Base-by-base conservation (phyloP, 352 stramenopile genomes). In the Globisporangium takayamanum region DNA sequence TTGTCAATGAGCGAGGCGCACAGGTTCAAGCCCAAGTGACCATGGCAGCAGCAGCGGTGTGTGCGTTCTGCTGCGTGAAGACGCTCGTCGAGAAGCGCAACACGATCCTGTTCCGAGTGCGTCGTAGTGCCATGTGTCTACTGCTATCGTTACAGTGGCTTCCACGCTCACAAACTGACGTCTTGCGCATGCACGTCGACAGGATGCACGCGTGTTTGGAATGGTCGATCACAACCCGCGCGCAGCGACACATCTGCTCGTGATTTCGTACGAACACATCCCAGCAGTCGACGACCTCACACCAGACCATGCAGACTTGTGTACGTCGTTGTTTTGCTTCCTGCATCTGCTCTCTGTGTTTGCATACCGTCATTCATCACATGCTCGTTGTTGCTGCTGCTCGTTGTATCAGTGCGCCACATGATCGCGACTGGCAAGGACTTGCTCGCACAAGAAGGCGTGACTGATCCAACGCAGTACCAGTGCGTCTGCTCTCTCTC, bases 201-300 rank as follows among this genome's bases (percentile, higher is more conserved):
- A 91, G 81, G 77, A 89, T 69, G 71, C 73, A 16, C 56, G 63
- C 33, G 68, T 88, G n/a, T 68, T 86, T 57, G 81, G 68, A 1
- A 89, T 88, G 54, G 49, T 74, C 39, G 81, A 91, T 59, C 70
- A 68, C 25, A 78, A 86, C 42, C 76, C 81, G 33, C 74, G 76
- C 16, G 78, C 81, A 2, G 63, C 62, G 18, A 71, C 62, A 41
- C 81, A 91, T 37, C 45, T 89, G 50, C 64, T 91, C 42, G 74
- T 91, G 50, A 84, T 91, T 14, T 68, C 81, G 15, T 70, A 76
- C 42, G 58, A 82, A 47, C 81, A 91, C 50, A 87, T 91, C 54
- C 51, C 69, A 12, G 77, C 60, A 10, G 67, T 89, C 3, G 67
- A 87, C 22, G 67, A 78, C 36, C 68, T 91, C 39, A 74, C 67